These are phyloP conservation scores for Diaporthe sp. DNA, from an alignment of 2,329 filamentous ascomycete species.

Conservation along the genomic window DNA sequence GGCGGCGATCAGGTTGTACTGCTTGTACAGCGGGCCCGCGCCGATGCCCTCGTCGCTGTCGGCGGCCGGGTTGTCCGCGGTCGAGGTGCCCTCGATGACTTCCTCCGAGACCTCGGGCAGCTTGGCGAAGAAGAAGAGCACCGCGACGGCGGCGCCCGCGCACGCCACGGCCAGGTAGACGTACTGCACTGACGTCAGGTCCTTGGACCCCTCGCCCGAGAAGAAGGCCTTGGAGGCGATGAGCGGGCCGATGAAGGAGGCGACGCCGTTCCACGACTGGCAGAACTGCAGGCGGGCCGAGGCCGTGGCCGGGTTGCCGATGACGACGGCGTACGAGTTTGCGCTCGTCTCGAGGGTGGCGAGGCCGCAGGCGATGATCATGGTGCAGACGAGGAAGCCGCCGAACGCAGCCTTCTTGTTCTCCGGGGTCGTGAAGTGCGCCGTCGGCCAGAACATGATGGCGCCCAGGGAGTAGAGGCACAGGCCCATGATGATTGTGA, in stretches of 20 bases:
- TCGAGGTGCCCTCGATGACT: constrained; percentile 58
- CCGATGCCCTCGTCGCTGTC: constrained; percentile 56
- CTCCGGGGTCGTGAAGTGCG: constrained; percentile 30
- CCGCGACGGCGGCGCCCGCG: constrained; percentile 68
- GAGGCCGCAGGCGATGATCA: constrained; percentile 54
- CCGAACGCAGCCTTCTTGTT: constrained; percentile 67
- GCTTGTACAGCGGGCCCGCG: constrained; percentile 65
- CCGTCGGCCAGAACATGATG: constrained; percentile 69
- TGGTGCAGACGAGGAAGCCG: constrained; percentile 71
- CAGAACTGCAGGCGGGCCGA: constrained; percentile 65
- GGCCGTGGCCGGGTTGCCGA: constrained; percentile 31
- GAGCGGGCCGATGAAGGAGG: constrained; percentile 69
- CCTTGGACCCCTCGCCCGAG: constrained; percentile 61
- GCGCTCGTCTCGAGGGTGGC: constrained; percentile 70
- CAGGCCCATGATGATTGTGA: constrained; percentile 75
- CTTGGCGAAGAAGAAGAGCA: constrained; percentile 68
- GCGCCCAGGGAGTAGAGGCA: constrained; percentile 68
- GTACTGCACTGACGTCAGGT: constrained; percentile 72
- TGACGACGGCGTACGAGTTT: constrained; percentile 54
- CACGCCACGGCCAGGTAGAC: constrained; percentile 72
- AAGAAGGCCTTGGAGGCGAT: constrained; percentile 74
- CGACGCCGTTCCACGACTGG: constrained; percentile 70
- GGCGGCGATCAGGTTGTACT: constrained; percentile 72
- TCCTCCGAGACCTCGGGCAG: constrained; percentile 57
- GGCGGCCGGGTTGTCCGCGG: constrained; percentile 70